Evolutionary conservation across 805 yeast genomes (phyloP).

Genomic region (Kockiozyma suomiensis): DNA sequence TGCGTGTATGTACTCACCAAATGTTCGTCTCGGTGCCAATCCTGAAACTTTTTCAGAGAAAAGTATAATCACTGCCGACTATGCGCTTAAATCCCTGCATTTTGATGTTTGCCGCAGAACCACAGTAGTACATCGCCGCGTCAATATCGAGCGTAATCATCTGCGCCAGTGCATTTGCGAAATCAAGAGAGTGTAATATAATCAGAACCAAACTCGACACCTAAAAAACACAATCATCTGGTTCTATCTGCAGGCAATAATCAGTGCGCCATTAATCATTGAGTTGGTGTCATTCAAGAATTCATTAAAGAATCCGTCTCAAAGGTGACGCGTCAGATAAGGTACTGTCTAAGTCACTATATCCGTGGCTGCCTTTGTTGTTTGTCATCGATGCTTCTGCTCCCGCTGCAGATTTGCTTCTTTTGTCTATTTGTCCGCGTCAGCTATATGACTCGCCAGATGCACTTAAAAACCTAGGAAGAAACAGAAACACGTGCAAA

Average conservation of each 20-base stretch:
- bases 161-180: conserved; percentile 63
- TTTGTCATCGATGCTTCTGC: conserved; percentile 56
- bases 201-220: conserved; percentile 67
- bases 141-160: conserved; percentile 54
- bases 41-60: conserved; percentile 74
- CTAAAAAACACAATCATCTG: conserved; percentile 57
- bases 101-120: conserved; percentile 73
- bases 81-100: conserved; percentile 72
- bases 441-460: too few species aligned
- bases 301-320: conserved; percentile 81
- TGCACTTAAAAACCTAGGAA: conserved; percentile 49
- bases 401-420: too few species aligned
- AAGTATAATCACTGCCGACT: conserved; percentile 70
- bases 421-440: too few species aligned
- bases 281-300: conserved; percentile 88
- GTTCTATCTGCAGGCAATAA: conserved; percentile 67
- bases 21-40: conserved; percentile 64
- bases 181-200: conserved; percentile 73
- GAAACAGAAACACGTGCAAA: conserved; percentile 54
- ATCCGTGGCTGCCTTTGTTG: conserved; percentile 64
- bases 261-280: conserved; percentile 76
- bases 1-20: conserved; percentile 46
- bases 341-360: conserved; percentile 70
- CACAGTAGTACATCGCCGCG: conserved; percentile 62
- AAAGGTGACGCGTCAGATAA: conserved; percentile 85